phyloP scores from a whole-genome alignment of 2,329 filamentous ascomycete species.

The Phaeophleospora eucalypticola region DNA sequence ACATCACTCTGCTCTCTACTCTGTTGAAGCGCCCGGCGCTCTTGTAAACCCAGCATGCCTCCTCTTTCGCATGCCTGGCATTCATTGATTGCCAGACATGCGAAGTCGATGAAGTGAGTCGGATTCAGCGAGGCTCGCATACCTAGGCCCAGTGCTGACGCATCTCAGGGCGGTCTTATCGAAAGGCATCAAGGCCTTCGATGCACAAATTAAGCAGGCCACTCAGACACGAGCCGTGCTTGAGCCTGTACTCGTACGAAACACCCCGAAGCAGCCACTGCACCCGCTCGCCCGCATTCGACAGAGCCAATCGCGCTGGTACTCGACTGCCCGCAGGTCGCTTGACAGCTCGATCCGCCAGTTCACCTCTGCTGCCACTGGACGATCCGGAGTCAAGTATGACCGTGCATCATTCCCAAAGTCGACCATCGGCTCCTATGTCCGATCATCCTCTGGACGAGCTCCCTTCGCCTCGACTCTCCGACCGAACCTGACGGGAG shows the following conservation, averaged over 20 bases:
- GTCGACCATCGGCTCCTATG: constrained; percentile 53
- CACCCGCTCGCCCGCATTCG: constrained; percentile 60
- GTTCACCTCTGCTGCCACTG: constrained; percentile 47
- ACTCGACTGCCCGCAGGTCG: constrained; percentile 51
- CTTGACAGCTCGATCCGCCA: constrained; percentile 45
- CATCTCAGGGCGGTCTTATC: constrained; percentile 23
- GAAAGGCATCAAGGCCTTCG: constrained; percentile 27
- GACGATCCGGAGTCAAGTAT: constrained; percentile 39
- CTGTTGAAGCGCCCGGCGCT: too few species aligned
- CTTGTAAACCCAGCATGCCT: too few species aligned
- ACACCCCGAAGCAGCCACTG: constrained; percentile 54
- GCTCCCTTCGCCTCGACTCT: constrained; percentile 85
- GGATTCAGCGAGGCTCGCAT: background rate
- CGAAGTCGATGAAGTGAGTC: constrained; percentile 29
- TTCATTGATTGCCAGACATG: constrained; percentile 33
- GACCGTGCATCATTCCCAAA: constrained; percentile 52
- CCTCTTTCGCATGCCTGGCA: constrained; percentile 35
- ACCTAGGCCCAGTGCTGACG: background rate
- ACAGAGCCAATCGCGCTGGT: constrained; percentile 61
- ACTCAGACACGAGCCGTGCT: constrained; percentile 43
- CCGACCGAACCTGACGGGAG: constrained; percentile 86
- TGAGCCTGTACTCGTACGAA: constrained; percentile 58
- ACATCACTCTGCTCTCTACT: constrained; percentile 6
- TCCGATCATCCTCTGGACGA: constrained; percentile 64
- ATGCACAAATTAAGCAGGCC: constrained; percentile 31